A percentile compares a stretch with the other conserved stretches of the same genome.
phyloP scores from a whole-genome alignment of 2,329 filamentous ascomycete species.

The Neonectria hederae region DNA sequence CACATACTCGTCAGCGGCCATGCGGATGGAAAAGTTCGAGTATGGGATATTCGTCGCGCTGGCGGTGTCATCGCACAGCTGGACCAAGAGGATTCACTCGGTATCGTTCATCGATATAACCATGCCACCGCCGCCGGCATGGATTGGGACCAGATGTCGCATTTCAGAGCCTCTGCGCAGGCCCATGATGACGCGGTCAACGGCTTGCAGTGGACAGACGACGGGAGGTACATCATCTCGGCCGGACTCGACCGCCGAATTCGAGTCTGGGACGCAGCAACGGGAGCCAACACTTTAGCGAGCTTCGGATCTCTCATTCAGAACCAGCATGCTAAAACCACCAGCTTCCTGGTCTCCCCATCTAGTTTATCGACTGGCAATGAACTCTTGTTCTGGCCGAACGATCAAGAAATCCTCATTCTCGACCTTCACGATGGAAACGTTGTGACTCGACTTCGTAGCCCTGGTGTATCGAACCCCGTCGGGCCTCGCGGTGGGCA shows the following conservation, averaged over 20 bases:
- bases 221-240: slow-evolving; percentile 79
- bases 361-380: slow-evolving; percentile 63
- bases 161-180: slow-evolving; percentile 61
- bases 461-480: slow-evolving; percentile 65
- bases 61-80: slow-evolving; percentile 79
- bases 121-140: slow-evolving; percentile 45
- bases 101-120: slow-evolving; percentile 61
- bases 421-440: slow-evolving; percentile 83
- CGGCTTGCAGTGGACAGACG: slow-evolving; percentile 83
- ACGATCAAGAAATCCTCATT: slow-evolving; percentile 80
- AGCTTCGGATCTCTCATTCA: slow-evolving; percentile 86
- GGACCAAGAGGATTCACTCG: slow-evolving; percentile 84
- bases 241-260: slow-evolving; percentile 86
- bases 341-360: slow-evolving; percentile 72
- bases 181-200: slow-evolving; percentile 88
- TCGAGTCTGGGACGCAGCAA: slow-evolving; percentile 84
- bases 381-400: slow-evolving; percentile 82
- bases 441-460: slow-evolving; percentile 75
- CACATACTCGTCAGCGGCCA: slow-evolving; percentile 85
- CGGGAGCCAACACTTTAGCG: slow-evolving; percentile 85
- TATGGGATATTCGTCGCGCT: slow-evolving; percentile 89
- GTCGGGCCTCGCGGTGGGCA: slow-evolving; percentile 55
- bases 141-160: slow-evolving; percentile 44
- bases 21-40: slow-evolving; percentile 81
- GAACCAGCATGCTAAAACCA: slow-evolving; percentile 72